A percentile compares a stretch with the other conserved stretches of the same genome.
These are phyloP conservation scores for Trifolium fragiferum DNA, from an alignment of 306 rosid species.

Conservation along the genomic window DNA sequence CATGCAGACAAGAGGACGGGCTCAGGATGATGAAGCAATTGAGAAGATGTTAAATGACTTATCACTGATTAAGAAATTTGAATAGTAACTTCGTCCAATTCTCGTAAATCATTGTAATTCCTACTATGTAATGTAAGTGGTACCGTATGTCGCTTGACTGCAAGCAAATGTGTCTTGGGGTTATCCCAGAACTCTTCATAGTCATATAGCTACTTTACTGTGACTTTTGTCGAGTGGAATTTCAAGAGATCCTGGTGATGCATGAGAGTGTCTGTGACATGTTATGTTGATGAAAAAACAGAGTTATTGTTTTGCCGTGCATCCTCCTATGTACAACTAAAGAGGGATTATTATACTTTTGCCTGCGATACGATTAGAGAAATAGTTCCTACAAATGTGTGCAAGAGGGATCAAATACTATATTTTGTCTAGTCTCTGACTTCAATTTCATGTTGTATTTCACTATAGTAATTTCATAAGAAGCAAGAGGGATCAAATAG, in stretches of 20 bases:
- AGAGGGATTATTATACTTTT: not conserved
- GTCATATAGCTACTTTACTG: not conserved
- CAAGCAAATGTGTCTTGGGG: conserved; percentile 15
- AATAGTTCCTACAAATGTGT: not conserved
- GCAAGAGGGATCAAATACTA: too few relatives aligned
- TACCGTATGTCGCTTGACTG: not conserved
- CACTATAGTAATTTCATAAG: too few relatives aligned
- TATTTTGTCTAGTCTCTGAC: not conserved
- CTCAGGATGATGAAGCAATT: conserved; percentile 89
- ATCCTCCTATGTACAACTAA: not conserved
- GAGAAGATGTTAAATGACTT: conserved; percentile 92
- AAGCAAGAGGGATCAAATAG: not conserved
- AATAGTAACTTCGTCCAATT: conserved; percentile 42
- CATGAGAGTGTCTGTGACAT: not conserved
- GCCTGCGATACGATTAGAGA: not conserved
- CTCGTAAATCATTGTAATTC: not conserved
- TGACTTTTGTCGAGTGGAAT: not conserved
- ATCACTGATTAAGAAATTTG: conserved; percentile 89
- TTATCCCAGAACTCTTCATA: not conserved
- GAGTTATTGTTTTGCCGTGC: not conserved
- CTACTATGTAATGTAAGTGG: not conserved
- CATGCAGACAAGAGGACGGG: conserved; percentile 88
- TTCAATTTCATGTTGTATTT: not conserved
- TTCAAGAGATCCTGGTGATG: not conserved
- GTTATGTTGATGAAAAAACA: not conserved